phyloP scores from a whole-genome alignment of 2,329 filamentous ascomycete genomes.

The Aureobasidium pullulans region DNA sequence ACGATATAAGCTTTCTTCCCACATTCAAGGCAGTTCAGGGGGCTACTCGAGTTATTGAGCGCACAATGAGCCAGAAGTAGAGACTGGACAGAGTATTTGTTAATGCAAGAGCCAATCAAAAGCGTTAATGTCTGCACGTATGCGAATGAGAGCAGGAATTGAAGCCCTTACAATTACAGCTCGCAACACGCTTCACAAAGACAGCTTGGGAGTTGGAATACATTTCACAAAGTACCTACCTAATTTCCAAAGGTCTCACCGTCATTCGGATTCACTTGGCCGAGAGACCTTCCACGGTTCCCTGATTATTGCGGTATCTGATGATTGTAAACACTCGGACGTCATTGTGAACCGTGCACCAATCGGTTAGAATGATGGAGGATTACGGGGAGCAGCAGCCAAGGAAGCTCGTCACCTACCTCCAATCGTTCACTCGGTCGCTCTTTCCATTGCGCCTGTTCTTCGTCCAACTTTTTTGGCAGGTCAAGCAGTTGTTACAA shows the following conservation, averaged over 20 bases:
- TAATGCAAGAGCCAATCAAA: slow-evolving; percentile 8
- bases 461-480: not conserved
- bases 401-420: not conserved
- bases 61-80: not conserved
- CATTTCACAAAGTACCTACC: no score
- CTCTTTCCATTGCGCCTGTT: not conserved
- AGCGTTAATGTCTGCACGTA: not conserved
- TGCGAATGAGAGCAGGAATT: no score
- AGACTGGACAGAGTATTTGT: not conserved
- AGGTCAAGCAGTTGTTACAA: slow-evolving; percentile 2
- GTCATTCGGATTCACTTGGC: not conserved
- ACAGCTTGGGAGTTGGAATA: no score
- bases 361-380: not conserved
- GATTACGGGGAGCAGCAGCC: not conserved
- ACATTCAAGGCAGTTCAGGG: not conserved
- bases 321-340: not conserved
- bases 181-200: no score
- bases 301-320: no score
- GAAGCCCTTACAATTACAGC: no score
- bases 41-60: not conserved
- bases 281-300: not conserved
- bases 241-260: not conserved
- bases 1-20: slow-evolving; percentile 1
- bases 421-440: not conserved
- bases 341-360: not conserved